These are phyloP conservation scores for Pyrus betulifolia DNA, from an alignment of 306 rosid species.

Conservation along the genomic window DNA sequence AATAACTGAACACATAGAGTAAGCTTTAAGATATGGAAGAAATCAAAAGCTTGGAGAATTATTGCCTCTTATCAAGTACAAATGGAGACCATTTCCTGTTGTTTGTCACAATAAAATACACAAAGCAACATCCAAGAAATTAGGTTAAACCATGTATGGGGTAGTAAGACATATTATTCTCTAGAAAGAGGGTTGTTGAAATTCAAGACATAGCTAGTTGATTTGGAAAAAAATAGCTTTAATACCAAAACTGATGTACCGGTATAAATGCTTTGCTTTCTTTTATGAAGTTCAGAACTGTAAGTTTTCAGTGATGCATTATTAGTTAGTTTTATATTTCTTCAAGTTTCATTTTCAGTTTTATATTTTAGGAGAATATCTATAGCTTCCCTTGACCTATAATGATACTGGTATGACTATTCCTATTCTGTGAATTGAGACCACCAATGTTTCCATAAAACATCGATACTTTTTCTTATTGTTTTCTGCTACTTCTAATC, in stretches of 20 bases:
- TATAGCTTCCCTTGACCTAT: background rate
- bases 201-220: no score
- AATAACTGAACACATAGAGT: background rate
- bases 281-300: background rate
- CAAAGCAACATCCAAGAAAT: no score
- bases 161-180: background rate
- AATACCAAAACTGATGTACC: no score
- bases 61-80: background rate
- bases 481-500: background rate
- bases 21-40: conserved; percentile 4
- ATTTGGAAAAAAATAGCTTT: no score
- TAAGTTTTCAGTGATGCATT: background rate
- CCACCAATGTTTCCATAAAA: background rate
- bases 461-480: background rate
- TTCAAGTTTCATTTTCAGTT: background rate
- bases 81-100: no score
- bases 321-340: background rate
- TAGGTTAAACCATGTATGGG: no score
- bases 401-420: background rate
- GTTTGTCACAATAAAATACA: no score
- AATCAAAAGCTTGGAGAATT: conserved; percentile 6
- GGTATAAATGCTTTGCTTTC: background rate
- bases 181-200: no score
- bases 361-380: background rate
- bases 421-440: background rate